These are phyloP conservation scores for Ensete glaucum DNA, from an alignment of 176 grass and related monocot species.

Conservation along the genomic window DNA sequence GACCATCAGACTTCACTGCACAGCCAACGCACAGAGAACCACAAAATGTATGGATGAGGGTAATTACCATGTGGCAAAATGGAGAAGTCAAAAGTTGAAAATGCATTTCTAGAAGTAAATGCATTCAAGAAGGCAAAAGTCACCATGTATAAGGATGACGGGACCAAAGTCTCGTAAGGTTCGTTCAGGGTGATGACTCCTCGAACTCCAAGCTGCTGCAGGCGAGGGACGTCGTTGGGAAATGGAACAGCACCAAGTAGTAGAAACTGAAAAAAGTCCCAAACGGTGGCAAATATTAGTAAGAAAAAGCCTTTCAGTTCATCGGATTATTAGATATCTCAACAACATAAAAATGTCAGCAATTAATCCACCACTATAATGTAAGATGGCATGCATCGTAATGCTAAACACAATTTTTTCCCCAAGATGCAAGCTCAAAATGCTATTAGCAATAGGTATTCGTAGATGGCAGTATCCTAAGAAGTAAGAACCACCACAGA, in stretches of 20 bases:
- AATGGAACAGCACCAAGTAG: conserved; percentile 90
- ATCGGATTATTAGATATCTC: background rate
- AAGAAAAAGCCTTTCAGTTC: background rate
- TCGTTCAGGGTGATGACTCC: conserved; percentile 91
- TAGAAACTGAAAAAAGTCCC: conserved; percentile 37
- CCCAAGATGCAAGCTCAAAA: too few relatives aligned
- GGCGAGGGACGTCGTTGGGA: conserved; percentile 71
- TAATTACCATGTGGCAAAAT: too few relatives aligned
- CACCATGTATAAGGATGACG: conserved; percentile 47
- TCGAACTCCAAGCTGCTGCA: conserved; percentile 63
- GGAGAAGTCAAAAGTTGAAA: background rate
- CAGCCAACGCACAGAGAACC: background rate
- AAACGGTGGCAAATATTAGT: background rate
- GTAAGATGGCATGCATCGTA: background rate
- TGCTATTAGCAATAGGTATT: too few relatives aligned
- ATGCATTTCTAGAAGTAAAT: background rate
- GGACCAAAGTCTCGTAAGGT: conserved; percentile 88
- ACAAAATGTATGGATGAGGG: background rate
- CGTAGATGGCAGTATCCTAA: too few relatives aligned
- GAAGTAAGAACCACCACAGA: too few relatives aligned
- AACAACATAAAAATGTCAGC: background rate
- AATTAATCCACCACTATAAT: background rate
- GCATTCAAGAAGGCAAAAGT: background rate
- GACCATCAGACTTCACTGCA: background rate
- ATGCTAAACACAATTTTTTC: background rate